phyloP scores from a whole-genome alignment of 2,329 filamentous ascomycete species.

The Fusarium drepaniforme region DNA sequence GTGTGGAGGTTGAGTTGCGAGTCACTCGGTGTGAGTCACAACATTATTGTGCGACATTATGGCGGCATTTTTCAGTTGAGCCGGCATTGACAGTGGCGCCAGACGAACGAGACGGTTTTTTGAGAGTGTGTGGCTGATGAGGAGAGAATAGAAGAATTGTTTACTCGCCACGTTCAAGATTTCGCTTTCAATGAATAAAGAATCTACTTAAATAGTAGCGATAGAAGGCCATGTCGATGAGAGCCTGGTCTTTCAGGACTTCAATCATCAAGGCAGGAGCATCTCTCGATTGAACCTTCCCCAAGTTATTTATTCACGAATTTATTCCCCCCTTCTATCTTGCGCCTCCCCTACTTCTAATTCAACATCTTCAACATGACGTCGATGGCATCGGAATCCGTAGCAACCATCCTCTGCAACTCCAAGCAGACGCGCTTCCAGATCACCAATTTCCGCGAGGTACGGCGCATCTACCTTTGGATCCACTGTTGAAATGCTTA shows the following conservation, averaged over 20 bases:
- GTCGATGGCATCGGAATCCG: slow-evolving; percentile 63
- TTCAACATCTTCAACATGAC: slow-evolving; percentile 51
- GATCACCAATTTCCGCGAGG: slow-evolving; percentile 68
- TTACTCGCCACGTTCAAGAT: background rate
- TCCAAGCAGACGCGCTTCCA: slow-evolving; percentile 77
- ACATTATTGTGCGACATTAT: background rate
- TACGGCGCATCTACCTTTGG: slow-evolving; percentile 42
- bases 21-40: slow-evolving; percentile 44
- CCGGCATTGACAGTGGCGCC: slow-evolving; percentile 16
- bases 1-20: slow-evolving; percentile 10
- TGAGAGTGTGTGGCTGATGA: background rate
- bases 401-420: slow-evolving; percentile 69
- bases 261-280: background rate
- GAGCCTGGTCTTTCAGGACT: slow-evolving; percentile 5
- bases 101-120: background rate
- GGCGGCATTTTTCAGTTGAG: slow-evolving; percentile 1
- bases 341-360: background rate
- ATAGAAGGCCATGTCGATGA: background rate
- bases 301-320: background rate
- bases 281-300: background rate
- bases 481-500: too few relatives aligned
- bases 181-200: background rate
- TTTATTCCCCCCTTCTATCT: background rate
- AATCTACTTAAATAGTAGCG: background rate
- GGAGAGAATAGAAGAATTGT: background rate